These are phyloP conservation scores for Pyrenochaeta sp. DNA, from an alignment of 2,329 filamentous ascomycete genomes.

Conservation along the genomic window DNA sequence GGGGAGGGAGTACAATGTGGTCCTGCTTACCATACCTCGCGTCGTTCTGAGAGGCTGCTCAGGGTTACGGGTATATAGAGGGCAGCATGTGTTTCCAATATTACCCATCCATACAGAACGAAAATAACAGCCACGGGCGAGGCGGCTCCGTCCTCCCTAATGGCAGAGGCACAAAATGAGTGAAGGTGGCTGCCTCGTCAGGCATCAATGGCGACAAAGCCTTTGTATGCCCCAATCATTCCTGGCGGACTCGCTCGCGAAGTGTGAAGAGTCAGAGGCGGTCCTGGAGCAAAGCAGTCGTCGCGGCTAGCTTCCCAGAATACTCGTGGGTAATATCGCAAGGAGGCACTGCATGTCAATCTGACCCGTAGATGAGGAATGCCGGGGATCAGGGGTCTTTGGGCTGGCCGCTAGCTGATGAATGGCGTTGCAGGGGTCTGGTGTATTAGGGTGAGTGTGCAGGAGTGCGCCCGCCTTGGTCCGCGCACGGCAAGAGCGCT, in stretches of 20 bases:
- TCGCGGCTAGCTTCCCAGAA: slow-evolving; percentile 25
- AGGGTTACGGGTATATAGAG: slow-evolving; percentile 36
- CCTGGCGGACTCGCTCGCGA: slow-evolving; percentile 2
- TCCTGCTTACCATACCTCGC: slow-evolving; percentile 20
- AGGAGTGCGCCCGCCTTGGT: slow-evolving; percentile 17
- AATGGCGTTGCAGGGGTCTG: slow-evolving; percentile 27
- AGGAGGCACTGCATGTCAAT: slow-evolving; percentile 33
- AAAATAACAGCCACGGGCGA: not conserved
- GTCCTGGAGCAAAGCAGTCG: slow-evolving; percentile 11
- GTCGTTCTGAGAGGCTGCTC: slow-evolving; percentile 13
- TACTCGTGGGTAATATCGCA: slow-evolving; percentile 26
- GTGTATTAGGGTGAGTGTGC: slow-evolving; percentile 7
- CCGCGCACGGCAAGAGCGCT: slow-evolving; percentile 24
- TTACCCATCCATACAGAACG: slow-evolving; percentile 16
- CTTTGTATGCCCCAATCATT: not conserved
- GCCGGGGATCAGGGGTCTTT: slow-evolving; percentile 28
- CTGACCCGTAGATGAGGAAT: slow-evolving; percentile 41
- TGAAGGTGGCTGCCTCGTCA: slow-evolving; percentile 11
- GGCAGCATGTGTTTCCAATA: slow-evolving; percentile 14
- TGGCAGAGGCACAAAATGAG: not conserved
- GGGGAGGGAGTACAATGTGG: slow-evolving; percentile 13
- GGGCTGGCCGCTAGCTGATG: slow-evolving; percentile 23
- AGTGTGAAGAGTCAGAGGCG: slow-evolving; percentile 16
- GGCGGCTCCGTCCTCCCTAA: slow-evolving; percentile 4
- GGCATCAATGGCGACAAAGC: slow-evolving; percentile 21